Evolutionary conservation across 192 early-diverging fungal genomes (phyloP).

Genomic region (Coemansia sp.): DNA sequence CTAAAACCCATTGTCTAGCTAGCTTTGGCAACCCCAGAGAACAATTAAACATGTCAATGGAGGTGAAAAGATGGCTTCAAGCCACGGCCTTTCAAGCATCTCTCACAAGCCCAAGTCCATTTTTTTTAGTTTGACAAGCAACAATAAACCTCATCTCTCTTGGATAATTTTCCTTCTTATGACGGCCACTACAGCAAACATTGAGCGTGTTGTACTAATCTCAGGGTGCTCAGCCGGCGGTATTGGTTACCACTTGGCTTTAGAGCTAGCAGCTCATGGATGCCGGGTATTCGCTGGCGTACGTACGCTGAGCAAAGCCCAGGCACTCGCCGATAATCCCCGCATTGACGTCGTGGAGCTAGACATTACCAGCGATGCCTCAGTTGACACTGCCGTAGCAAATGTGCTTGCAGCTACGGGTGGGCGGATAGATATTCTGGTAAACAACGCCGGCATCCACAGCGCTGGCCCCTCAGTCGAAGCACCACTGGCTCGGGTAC

Average conservation of each 20-base stretch:
- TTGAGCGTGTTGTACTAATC: constrained; percentile 59
- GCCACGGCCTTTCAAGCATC: neutral
- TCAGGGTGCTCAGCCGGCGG: constrained; percentile 72
- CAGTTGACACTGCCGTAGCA: constrained; percentile 15
- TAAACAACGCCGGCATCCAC: constrained; percentile 69
- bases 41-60: too few species aligned
- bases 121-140: too few species aligned
- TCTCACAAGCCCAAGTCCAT: neutral
- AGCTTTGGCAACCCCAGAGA: too few species aligned
- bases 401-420: constrained; percentile 20
- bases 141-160: too few species aligned
- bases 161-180: neutral
- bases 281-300: constrained; percentile 37
- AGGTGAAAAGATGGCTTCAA: too few species aligned
- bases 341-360: constrained; percentile 12
- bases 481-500: constrained; percentile 37
- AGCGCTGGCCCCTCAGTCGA: constrained; percentile 54
- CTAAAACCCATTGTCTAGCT: too few species aligned
- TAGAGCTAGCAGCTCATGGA: constrained; percentile 28
- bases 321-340: neutral
- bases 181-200: neutral
- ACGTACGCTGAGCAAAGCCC: constrained; percentile 11
- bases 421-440: constrained; percentile 56
- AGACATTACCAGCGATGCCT: constrained; percentile 29
- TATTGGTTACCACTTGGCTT: constrained; percentile 55